Base-by-base conservation (phyloP, 2,329 filamentous ascomycete genomes). In the Chrysoporthe puriensis region DNA sequence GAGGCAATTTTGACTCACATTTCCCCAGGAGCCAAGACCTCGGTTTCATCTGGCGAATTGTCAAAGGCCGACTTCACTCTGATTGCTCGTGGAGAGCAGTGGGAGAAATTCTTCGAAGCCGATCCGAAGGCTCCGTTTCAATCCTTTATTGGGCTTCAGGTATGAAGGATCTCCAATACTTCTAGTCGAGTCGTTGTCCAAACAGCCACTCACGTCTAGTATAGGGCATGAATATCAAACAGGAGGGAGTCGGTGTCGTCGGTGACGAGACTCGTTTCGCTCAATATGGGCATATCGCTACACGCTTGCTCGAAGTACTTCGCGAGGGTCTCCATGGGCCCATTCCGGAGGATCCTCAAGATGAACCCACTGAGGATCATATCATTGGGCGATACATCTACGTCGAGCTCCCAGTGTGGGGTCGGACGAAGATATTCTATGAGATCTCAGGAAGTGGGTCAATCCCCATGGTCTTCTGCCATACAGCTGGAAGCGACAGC, bases 401-500 rank as follows among this genome's bases (percentile, higher is more conserved):
- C 67, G 77, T 85, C 56, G 76, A 77, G 1, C 75, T 78, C 36
- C 83, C 82, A 0, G 74, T 79, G 36, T 85, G 82, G 82, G 83
- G 82, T 13, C 76, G 77, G 13, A 80, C 77, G 70, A 85, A 85
- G 74, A 73, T 84, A 43, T 85, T 85, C 74, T 83, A 83, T 70
- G 83, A 85, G 69, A 77, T 75, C 34, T 76, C 81, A 5, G 83
- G 83, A 7, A 78, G 77, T 2, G 83, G 83, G 1, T 77, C 79
- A 26, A 80, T 84, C 66, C 77, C 79, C 36, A 83, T 85, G 36
- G 71, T 79, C 26, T 82, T 83, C 70, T 72, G 80, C 5, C 81
- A 83, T 68, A 82, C 80, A 0, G 81, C 81, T 16, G 82, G 82
- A 2, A 80, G 79, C 61, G 83, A 85, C 69, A 76, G 77, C 40